Evolutionary conservation across 2,329 filamentous ascomycete species (phyloP), one percentile per base, ranked within the genome.

Genomic region (Exutisphaerella laricina): DNA sequence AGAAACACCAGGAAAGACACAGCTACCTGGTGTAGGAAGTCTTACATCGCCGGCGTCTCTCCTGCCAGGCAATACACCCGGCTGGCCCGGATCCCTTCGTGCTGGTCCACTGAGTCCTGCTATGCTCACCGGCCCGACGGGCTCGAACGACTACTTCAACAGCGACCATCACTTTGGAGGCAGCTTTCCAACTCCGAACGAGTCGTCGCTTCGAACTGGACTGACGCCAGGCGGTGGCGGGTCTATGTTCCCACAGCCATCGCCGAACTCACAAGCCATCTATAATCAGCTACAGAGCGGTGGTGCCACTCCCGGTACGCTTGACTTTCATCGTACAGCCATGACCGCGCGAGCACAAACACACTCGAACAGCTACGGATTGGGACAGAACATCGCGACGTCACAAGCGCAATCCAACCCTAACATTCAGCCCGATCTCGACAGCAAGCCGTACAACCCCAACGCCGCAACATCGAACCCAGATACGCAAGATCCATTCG

Each of bases 181-280:
- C 56, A 85, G 86, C 41, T 95, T 95, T 61, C 87, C 88, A 4
- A 97, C 92, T 3, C 90, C 90, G 1, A 96, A 96, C 78, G 92
- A 98, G 69, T 97, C 90, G 5, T 94, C 88, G 3, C 71, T 97
- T 39, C 78, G 92, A 48, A 92, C 88, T 47, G 92, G 92, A 43
- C 70, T 97, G 54, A 97, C 92, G 40, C 92, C 92, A 36, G 92
- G 92, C 48, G 90, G 90, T 54, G 88, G 89, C 63, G 90, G 89
- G 57, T 94, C 89, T 57, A 97, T 97, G 88, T 97, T 97, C 72
- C 88, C 90, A 43, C 86, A 84, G 41, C 84, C 88, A 2, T 94
- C 85, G 63, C 89, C 88, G 4, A 94, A 86, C 63, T 86, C 87
- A 0, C 84, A 88, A 69, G 84, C 85, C 38, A 69, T 96, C 5